Conservation (phyloP, 257 asterid species). For the Fraxinus cuspidata region DNA sequence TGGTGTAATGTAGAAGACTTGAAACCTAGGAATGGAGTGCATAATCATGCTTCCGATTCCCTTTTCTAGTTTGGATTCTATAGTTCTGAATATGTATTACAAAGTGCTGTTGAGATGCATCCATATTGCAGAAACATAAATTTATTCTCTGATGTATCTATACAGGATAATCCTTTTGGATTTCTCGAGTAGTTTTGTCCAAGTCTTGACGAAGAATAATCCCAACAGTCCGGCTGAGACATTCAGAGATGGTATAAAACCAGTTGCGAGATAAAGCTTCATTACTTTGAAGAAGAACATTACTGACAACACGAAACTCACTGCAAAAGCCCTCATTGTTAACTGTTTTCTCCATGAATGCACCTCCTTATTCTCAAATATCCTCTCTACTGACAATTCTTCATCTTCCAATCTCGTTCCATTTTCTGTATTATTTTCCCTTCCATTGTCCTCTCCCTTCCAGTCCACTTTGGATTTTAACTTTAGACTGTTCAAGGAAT, state of each 20-base stretch:
- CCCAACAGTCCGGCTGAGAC: conserved; percentile 76
- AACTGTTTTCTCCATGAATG: conserved; percentile 68
- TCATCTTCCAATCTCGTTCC: conserved; percentile 19
- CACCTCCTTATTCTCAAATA: conserved; percentile 44
- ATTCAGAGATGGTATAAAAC: conserved; percentile 66
- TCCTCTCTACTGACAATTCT: conserved; percentile 37
- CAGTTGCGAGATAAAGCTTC: conserved; percentile 68
- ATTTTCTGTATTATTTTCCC: neutral
- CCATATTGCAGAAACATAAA: too few relatives aligned
- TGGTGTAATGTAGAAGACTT: too few relatives aligned
- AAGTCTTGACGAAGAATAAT: conserved; percentile 58
- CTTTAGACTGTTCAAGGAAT: neutral
- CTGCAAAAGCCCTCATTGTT: conserved; percentile 55
- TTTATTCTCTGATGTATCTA: too few relatives aligned
- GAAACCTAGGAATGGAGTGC: neutral
- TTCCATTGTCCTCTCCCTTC: conserved; percentile 5
- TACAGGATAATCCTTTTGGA: too few relatives aligned
- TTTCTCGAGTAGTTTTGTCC: conserved; percentile 51
- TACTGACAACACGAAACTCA: conserved; percentile 52
- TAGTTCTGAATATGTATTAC: neutral
- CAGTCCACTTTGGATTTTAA: neutral
- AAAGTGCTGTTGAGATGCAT: too few relatives aligned
- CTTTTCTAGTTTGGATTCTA: neutral
- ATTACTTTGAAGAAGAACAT: conserved; percentile 57
- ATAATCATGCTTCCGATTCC: neutral